phyloP scores from a whole-genome alignment of 768 basidiomycete genomes.

The Lanmaoa rubissima region DNA sequence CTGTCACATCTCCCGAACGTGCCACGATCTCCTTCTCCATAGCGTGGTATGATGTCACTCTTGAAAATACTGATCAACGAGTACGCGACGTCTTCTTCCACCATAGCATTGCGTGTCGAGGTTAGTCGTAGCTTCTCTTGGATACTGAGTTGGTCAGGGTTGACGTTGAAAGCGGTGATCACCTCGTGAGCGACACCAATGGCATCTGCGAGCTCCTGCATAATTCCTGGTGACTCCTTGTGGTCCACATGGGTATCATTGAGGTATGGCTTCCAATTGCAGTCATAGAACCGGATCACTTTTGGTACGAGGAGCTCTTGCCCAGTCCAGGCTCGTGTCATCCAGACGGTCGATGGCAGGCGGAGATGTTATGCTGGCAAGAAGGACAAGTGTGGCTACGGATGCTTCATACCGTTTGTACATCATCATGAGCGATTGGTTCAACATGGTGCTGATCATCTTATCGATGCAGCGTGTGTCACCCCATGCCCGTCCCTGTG shows the following conservation, averaged over 20 bases:
- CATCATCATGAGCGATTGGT: background rate
- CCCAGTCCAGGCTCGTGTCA: too few relatives aligned
- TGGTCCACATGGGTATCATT: too few relatives aligned
- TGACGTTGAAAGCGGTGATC: background rate
- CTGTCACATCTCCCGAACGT: conserved; percentile 1
- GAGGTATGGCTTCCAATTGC: too few relatives aligned
- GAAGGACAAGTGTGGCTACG: background rate
- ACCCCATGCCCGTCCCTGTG: too few relatives aligned
- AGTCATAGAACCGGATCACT: too few relatives aligned
- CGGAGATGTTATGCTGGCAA: background rate
- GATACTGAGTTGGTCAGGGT: background rate
- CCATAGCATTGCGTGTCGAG: conserved; percentile 4
- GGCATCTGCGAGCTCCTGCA: conserved; percentile 4
- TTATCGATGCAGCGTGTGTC: too few relatives aligned
- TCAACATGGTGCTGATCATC: too few relatives aligned
- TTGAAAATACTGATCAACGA: conserved; percentile 14
- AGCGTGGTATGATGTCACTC: conserved; percentile 3
- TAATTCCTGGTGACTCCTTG: too few relatives aligned
- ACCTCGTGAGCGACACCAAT: background rate
- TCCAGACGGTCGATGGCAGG: background rate
- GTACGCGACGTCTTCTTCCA: conserved; percentile 9
- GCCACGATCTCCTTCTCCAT: conserved; percentile 10
- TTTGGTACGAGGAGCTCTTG: too few relatives aligned
- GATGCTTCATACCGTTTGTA: too few relatives aligned
- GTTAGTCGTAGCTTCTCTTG: conserved; percentile 8